Conservation (phyloP, 2,329 filamentous ascomycete genomes). For the Xylaria sp. region DNA sequence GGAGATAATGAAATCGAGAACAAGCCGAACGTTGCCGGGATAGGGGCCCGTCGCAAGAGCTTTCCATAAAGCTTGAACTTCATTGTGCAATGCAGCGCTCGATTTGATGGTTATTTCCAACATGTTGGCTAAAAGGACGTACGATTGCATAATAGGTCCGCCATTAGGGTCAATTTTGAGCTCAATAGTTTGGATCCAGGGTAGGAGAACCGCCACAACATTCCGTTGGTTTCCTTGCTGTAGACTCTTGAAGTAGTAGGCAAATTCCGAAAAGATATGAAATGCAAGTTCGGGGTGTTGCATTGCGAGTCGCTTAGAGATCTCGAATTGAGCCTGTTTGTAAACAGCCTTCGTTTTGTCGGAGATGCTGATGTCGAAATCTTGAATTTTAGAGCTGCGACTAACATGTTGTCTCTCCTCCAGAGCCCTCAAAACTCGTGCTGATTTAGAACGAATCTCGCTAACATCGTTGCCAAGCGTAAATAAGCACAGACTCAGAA, state of each 20-base stretch:
- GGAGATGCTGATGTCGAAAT: slow-evolving; percentile 97
- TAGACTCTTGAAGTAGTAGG: slow-evolving; percentile 87
- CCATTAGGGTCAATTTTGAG: slow-evolving; percentile 90
- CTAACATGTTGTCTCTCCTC: slow-evolving; percentile 77
- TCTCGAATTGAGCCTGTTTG: slow-evolving; percentile 96
- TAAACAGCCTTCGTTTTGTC: slow-evolving; percentile 99
- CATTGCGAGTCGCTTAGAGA: slow-evolving; percentile 86
- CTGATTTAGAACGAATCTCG: slow-evolving; percentile 86
- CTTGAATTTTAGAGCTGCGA: slow-evolving; percentile 86
- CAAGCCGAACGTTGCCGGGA: slow-evolving; percentile 89
- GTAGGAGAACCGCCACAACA: slow-evolving; percentile 90
- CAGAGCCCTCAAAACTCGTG: slow-evolving; percentile 76
- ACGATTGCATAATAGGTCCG: slow-evolving; percentile 87
- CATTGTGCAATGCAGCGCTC: slow-evolving; percentile 86
- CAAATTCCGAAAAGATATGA: slow-evolving; percentile 94
- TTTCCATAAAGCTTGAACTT: slow-evolving; percentile 97
- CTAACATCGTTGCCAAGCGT: slow-evolving; percentile 92
- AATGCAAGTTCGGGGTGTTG: slow-evolving; percentile 91
- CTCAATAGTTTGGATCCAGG: slow-evolving; percentile 95
- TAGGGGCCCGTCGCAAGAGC: slow-evolving; percentile 92
- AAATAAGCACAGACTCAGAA: slow-evolving; percentile 86
- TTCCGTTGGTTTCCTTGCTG: slow-evolving; percentile 85
- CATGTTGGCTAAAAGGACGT: slow-evolving; percentile 92
- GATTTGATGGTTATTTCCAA: slow-evolving; percentile 96
- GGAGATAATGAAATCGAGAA: slow-evolving; percentile 95